Base-by-base conservation (phyloP, 768 basidiomycete genomes). In the Boletus reticuloceps region DNA sequence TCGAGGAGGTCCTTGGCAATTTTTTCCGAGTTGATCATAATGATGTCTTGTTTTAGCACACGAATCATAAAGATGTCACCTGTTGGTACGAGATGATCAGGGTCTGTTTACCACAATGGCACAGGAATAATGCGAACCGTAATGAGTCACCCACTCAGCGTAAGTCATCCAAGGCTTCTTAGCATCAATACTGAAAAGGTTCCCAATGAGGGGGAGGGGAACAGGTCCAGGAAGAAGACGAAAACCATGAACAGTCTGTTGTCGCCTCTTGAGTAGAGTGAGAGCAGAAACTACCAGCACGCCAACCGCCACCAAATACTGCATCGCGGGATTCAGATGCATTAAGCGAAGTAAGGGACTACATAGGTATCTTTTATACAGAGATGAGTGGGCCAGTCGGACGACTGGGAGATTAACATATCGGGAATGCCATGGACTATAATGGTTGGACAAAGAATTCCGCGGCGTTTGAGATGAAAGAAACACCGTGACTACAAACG, bases 1-100 rank as follows among this genome's bases (percentile, higher is more conserved):
- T 72, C 71, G 14, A 72, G 52, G 8, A 72, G 58, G 0, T 69
- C 70, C 25, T 54, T 57, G n/a, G 69, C 68, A 39, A 68, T 36
- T 43, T 62, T 60, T 25, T 58, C 50, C 17, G 66, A 65, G 59
- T 58, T 71, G 10, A 71, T 53, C 8, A 67, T 53, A n/a, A 69
- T 52, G 36, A 64, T 56, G 34, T 65, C 60, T 48, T 65, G 60
- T 22, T 55, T 62, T 11, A 66, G 40, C 9, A 64, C 53, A 42
- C 58, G 58, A n/a, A 67, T 38, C 51, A 48, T 65, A 12, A 65
- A 58, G 12, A 67, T 54, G 38, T 59, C 55, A 4, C 65, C 64
- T 67, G 27, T 47, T 10, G 13, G 2, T n/a, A 11, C 6, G 8
- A 40, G 20, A 19, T 58, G 27, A 51, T n/a, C n/a, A n/a, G 40